Conservation (phyloP, 2,329 filamentous ascomycete species). For the Claviceps sp. region DNA sequence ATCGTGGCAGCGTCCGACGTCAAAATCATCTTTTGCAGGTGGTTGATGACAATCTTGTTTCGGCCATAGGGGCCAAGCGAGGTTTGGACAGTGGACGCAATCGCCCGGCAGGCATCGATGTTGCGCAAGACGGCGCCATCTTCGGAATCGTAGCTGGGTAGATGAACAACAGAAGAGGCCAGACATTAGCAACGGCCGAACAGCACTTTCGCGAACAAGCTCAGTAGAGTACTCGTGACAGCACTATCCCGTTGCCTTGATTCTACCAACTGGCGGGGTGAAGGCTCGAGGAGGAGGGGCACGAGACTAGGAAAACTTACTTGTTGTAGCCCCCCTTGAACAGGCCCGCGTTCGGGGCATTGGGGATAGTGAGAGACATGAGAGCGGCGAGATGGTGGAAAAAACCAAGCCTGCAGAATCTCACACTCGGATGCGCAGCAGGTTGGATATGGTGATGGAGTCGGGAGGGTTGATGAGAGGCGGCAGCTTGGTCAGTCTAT, state of each 20-base stretch:
- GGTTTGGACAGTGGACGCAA: constrained; percentile 91
- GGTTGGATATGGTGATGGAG: not conserved
- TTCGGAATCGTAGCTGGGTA: constrained; percentile 86
- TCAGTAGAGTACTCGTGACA: too few species aligned
- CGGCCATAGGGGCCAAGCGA: constrained; percentile 93
- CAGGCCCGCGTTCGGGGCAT: constrained; percentile 79
- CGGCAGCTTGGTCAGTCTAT: not conserved
- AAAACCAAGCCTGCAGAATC: constrained; percentile 9
- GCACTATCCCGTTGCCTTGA: too few species aligned
- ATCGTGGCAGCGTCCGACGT: constrained; percentile 98
- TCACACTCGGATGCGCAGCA: constrained; percentile 5
- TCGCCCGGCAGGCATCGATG: constrained; percentile 95
- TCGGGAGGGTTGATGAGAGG: not conserved
- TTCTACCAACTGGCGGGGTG: not conserved
- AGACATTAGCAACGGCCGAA: too few species aligned
- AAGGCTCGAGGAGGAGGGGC: constrained; percentile 4
- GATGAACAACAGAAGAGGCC: constrained; percentile 7
- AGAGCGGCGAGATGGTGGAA: constrained; percentile 11
- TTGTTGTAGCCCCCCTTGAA: constrained; percentile 97
- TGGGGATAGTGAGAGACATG: constrained; percentile 96
- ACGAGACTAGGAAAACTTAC: constrained; percentile 38
- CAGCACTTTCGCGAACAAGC: too few species aligned
- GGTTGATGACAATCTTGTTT: constrained; percentile 99
- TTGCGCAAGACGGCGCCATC: constrained; percentile 97
- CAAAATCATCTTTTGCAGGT: constrained; percentile 98